Base-by-base conservation (phyloP, 768 basidiomycete genomes). In the Agaricus blazei region DNA sequence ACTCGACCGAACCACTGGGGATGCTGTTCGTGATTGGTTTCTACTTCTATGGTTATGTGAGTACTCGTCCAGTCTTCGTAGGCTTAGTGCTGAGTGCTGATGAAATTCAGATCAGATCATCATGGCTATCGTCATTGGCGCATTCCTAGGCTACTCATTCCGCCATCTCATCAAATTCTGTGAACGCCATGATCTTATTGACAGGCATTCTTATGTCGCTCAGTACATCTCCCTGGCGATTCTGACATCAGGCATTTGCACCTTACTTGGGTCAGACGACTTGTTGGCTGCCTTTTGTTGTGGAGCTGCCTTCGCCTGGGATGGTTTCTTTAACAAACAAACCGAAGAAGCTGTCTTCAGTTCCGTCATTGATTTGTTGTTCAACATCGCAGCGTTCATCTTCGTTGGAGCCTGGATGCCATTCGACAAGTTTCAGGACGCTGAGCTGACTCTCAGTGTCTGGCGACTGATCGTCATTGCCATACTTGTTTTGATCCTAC, bases 331-430 rank as follows among this genome's bases (percentile, higher is more conserved):
- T 76, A 92, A 93, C 69, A 82, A 84, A 55, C 92, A 94, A 64
- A 97, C 94, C 0, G 95, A 97, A 66, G 95, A 98, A 68, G 83
- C 91, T 28, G 86, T 93, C 58, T 99, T 99, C 76, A 90, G 87
- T 61, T 93, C 91, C 70, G 95, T 98, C 62, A 93, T 98, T 64
- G 93, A 98, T 70, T 74, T 98, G 60, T 77, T 98, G 55, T 96
- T 97, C 82, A 98, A 98, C 72, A 82, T 93, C 59, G 92, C 93
- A 28, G 90, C 90, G 3, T 98, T 98, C 74, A 85, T 98, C 49
- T 98, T 89, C 65, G 88, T 98, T 58, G 97, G 97, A 58, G 95
- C 96, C 34, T 94, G 95, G 87, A 95, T 95, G 82, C 97, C 97
- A 1, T 98, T 99, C 70, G 68, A 78, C 64, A 77, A 79, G 48